Percentiles rank a stretch among this genome's conserved stretches.
These are phyloP conservation scores for Cajanus cajan DNA, from an alignment of 306 rosid genomes.

Conservation along the genomic window DNA sequence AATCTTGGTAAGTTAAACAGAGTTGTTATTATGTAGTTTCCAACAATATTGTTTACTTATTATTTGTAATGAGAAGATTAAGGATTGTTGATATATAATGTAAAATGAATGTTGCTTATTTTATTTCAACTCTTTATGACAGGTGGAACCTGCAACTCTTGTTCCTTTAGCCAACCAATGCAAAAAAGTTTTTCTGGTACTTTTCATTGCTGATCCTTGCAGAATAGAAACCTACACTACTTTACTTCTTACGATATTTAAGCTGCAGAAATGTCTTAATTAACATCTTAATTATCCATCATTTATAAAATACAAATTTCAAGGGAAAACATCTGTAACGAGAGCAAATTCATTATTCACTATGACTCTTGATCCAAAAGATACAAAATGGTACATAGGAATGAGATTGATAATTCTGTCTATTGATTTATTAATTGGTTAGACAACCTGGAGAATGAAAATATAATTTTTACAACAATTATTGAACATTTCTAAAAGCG, in stretches of 20 bases:
- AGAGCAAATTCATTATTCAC: conserved; percentile 1
- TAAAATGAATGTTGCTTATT: conserved; percentile 2
- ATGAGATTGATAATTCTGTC: conserved; percentile 18
- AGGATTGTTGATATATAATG: neutral
- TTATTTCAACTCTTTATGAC: conserved; percentile 27
- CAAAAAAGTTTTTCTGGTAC: conserved; percentile 94
- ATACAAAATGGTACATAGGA: conserved; percentile 9
- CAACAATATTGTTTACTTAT: neutral
- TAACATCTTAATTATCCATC: no score
- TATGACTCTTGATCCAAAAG: neutral
- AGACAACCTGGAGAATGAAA: conserved; percentile 1
- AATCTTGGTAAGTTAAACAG: no score
- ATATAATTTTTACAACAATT: conserved; percentile 3
- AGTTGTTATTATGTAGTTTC: neutral
- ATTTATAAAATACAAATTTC: conserved; percentile 19
- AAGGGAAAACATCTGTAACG: neutral
- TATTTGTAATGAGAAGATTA: conserved; percentile 3
- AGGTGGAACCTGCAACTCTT: conserved; percentile 95
- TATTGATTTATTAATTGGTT: neutral
- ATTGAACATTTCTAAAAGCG: neutral
- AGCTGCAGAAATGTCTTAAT: conserved; percentile 9
- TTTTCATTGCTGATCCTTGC: no score
- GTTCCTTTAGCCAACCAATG: conserved; percentile 91
- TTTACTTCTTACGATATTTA: neutral
- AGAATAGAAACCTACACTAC: no score